These are phyloP conservation scores for Volvox africanus DNA, from an alignment of 139 green algal species.

Conservation along the genomic window DNA sequence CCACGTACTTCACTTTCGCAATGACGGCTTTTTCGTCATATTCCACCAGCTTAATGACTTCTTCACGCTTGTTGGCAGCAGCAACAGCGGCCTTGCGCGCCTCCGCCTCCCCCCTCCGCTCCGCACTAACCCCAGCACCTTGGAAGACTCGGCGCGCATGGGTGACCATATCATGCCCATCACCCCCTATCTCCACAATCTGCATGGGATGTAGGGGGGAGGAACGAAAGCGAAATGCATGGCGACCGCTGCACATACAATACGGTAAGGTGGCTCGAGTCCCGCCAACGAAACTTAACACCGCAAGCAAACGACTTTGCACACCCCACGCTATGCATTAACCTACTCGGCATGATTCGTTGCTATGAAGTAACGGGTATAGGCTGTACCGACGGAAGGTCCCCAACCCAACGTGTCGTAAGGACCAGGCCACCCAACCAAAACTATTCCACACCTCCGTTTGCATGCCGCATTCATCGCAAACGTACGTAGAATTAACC, in stretches of 20 bases:
- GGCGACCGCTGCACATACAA: too few relatives aligned
- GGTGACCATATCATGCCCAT: slow-evolving; percentile 6
- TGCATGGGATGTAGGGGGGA: background rate
- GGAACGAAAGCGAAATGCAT: background rate
- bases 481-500: background rate
- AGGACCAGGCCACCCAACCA: too few relatives aligned
- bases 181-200: slow-evolving; percentile 9
- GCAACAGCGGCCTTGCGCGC: background rate
- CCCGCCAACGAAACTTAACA: too few relatives aligned
- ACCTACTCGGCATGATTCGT: too few relatives aligned
- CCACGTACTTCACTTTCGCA: background rate
- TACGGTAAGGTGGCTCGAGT: too few relatives aligned
- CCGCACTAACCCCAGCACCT: background rate
- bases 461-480: slow-evolving; percentile 20
- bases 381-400: background rate
- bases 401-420: too few relatives aligned
- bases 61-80: background rate
- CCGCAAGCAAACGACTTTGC: too few relatives aligned
- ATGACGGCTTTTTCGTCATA: background rate
- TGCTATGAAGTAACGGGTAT: too few relatives aligned
- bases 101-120: background rate
- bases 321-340: too few relatives aligned
- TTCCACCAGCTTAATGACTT: background rate
- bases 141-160: background rate
- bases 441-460: background rate